phyloP scores from a whole-genome alignment of 768 basidiomycete species.

The Pholiota conissans region DNA sequence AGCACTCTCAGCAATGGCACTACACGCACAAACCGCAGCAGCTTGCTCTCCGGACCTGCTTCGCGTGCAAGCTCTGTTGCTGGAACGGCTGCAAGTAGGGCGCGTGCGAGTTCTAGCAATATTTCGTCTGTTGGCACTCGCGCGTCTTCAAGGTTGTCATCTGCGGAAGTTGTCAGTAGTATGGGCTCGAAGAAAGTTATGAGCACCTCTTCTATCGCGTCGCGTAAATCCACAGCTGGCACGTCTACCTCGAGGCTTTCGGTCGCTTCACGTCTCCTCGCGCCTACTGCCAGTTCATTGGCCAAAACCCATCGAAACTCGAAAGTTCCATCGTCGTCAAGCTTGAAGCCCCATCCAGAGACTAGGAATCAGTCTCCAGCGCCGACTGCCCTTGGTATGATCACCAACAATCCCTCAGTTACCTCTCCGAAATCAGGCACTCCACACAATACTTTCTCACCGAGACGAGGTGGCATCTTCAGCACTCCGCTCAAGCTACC shows the following conservation, averaged over 20 bases:
- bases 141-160: slow-evolving; percentile 21
- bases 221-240: slow-evolving; percentile 19
- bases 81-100: slow-evolving; percentile 20
- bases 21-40: slow-evolving; percentile 9
- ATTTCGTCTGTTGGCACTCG: slow-evolving; percentile 49
- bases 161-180: slow-evolving; percentile 28
- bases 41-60: slow-evolving; percentile 5
- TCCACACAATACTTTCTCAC: slow-evolving; percentile 26
- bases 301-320: slow-evolving; percentile 47
- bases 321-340: not conserved
- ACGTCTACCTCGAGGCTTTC: slow-evolving; percentile 36
- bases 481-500: slow-evolving; percentile 43
- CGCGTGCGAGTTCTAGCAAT: slow-evolving; percentile 20
- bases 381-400: slow-evolving; percentile 23
- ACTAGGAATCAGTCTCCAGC: slow-evolving; percentile 14
- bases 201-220: slow-evolving; percentile 12
- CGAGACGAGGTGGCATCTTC: slow-evolving; percentile 43
- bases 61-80: slow-evolving; percentile 13
- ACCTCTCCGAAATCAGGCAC: slow-evolving; percentile 8
- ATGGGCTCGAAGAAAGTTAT: slow-evolving; percentile 33
- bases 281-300: slow-evolving; percentile 77
- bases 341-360: slow-evolving; percentile 12
- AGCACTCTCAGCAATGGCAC: slow-evolving; percentile 7
- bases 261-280: slow-evolving; percentile 51
- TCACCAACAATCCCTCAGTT: slow-evolving; percentile 34